These are phyloP conservation scores for Xylaria sp. DNA, from an alignment of 2,329 filamentous ascomycete genomes.

Conservation along the genomic window DNA sequence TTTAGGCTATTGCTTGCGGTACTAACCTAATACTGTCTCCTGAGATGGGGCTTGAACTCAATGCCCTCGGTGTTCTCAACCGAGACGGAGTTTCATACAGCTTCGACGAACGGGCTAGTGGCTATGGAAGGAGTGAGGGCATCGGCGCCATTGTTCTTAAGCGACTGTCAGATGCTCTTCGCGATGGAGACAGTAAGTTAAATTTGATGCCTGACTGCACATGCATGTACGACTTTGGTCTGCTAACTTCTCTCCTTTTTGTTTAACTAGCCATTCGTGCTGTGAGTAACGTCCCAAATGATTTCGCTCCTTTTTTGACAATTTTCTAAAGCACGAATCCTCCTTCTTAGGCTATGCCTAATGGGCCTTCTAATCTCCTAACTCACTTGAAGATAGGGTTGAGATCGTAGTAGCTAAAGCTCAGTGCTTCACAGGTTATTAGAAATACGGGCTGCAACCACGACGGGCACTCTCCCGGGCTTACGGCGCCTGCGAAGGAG, in stretches of 20 bases:
- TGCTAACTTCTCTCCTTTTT: too few relatives aligned
- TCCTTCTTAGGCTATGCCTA: too few relatives aligned
- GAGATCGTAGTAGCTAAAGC: too few relatives aligned
- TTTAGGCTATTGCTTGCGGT: conserved; percentile 7
- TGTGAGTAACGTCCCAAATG: too few relatives aligned
- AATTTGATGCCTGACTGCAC: too few relatives aligned
- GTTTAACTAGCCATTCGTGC: too few relatives aligned
- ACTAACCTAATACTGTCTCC: conserved; percentile 4
- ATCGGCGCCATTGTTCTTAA: conserved; percentile 13
- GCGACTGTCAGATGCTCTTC: conserved; percentile 4
- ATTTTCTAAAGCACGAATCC: too few relatives aligned
- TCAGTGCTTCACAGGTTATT: too few relatives aligned
- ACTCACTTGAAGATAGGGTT: too few relatives aligned
- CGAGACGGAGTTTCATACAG: conserved; percentile 11
- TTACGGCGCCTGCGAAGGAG: conserved; percentile 8
- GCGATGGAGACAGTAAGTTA: conserved; percentile 17
- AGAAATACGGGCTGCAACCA: conserved; percentile 8
- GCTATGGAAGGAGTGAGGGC: conserved; percentile 14
- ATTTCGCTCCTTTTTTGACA: too few relatives aligned
- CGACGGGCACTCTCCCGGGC: conserved; percentile 5
- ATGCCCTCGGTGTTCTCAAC: conserved; percentile 4
- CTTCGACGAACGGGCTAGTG: conserved; percentile 6
- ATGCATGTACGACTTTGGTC: too few relatives aligned
- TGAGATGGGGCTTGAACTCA: conserved; percentile 11
- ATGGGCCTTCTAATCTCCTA: too few relatives aligned